Evolutionary conservation across 495 filamentous ascomycete species (phyloP).

Genomic region (Rhypophila decipiens): DNA sequence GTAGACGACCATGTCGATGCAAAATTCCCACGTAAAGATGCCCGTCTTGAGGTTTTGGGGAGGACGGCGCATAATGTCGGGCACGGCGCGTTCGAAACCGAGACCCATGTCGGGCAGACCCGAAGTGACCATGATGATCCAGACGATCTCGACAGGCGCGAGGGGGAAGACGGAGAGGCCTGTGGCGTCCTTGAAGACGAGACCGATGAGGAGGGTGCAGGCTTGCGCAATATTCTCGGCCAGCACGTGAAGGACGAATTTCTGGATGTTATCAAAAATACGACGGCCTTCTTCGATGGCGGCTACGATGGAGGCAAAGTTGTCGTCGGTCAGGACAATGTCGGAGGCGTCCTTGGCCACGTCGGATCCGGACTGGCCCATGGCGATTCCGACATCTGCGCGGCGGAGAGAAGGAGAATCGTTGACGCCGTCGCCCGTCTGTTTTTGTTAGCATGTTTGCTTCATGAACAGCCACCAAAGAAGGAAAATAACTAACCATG

Average conservation of each 20-base stretch:
- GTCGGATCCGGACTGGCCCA: slow-evolving; percentile 77
- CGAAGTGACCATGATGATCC: slow-evolving; percentile 75
- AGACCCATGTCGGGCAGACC: slow-evolving; percentile 70
- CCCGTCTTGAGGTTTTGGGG: slow-evolving; percentile 59
- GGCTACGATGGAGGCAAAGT: slow-evolving; percentile 71
- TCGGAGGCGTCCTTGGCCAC: slow-evolving; percentile 83
- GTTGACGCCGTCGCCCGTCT: slow-evolving; percentile 75
- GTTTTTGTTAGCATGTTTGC: not conserved
- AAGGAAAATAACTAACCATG: slow-evolving; percentile 32
- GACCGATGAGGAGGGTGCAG: slow-evolving; percentile 60
- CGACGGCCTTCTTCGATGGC: slow-evolving; percentile 69
- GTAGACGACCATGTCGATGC: slow-evolving; percentile 70
- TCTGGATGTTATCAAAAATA: slow-evolving; percentile 77
- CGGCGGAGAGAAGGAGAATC: slow-evolving; percentile 70
- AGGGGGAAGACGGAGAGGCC: slow-evolving; percentile 68
- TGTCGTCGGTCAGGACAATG: slow-evolving; percentile 83
- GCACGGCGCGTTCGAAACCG: slow-evolving; percentile 62
- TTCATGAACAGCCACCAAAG: not conserved
- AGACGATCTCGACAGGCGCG: slow-evolving; percentile 67
- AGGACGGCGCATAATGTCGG: slow-evolving; percentile 64
- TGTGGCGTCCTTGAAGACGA: slow-evolving; percentile 61
- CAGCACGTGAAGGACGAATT: slow-evolving; percentile 70
- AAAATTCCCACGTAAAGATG: slow-evolving; percentile 61
- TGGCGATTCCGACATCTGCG: slow-evolving; percentile 80
- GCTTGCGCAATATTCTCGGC: slow-evolving; percentile 72